Evolutionary conservation across 2,329 filamentous ascomycete species (phyloP), one percentile per base, ranked within the genome.

Genomic region (Alternaria consortialis): DNA sequence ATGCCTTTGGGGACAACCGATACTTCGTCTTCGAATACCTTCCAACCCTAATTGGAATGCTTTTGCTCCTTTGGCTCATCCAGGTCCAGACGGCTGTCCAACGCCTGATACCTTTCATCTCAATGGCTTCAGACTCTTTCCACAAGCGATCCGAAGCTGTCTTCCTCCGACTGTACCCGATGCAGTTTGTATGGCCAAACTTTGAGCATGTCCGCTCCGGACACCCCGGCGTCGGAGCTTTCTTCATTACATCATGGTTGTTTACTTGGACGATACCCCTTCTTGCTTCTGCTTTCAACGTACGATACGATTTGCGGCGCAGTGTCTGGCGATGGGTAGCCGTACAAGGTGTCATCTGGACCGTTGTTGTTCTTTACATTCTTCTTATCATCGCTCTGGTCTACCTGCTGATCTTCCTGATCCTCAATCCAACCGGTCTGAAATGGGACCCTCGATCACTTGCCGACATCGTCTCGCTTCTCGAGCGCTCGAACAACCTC

Each of bases 1-100:
- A 82, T 34, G 85, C 84, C 31, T 90, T 93, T 58, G 90, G 91
- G 62, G 90, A 90, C 51, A 85, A 84, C 8, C 85, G 89, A 66
- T 97, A 96, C 79, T 97, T 97, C 76, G 79, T 96, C 47, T 95
- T 97, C 77, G 87, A 93, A 63, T 92, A 97, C 65, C 81, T 97
- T 1, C 94, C 94, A 2, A 92, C 93, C 58, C 81, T 97, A 0
- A 74, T 96, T 13, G 92, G 89, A 0, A 88, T 88, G 20, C 67
- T 90, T 12, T 80, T 97, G 36, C 83, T 95, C 46, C 77, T 97
- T 7, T 97, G 92, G 83, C 85, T 92, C 1, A 90, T 97, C 70
- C 87, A 89, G 66, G 83, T 97, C 39, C 86, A 93, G 68, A 84
- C 86, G 1, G 88, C 93, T 3, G 85, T 93, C n/a, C 88, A 91